Evolutionary conservation across 208 protist genomes (phyloP).

Genomic region (Crithidia thermophila): DNA sequence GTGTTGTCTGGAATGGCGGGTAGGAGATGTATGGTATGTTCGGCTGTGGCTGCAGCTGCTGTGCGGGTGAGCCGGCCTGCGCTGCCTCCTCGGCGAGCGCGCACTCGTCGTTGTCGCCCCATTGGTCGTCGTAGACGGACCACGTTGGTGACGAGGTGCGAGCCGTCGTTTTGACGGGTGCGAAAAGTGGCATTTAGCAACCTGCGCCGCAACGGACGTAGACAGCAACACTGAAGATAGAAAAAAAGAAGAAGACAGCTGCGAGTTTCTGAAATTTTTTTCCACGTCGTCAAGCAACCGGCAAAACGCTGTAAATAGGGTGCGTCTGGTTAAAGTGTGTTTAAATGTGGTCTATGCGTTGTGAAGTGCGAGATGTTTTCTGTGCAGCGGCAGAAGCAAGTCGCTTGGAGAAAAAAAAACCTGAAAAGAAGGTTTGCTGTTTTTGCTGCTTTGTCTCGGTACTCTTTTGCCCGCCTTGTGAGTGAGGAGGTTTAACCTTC

Average conservation of each 20-base stretch:
- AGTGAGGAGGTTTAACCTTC: too few relatives aligned
- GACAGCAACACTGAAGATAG: neutral
- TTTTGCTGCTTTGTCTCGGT: too few relatives aligned
- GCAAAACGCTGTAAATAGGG: too few relatives aligned
- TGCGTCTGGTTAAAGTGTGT: too few relatives aligned
- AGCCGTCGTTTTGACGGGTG: neutral
- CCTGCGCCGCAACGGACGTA: neutral
- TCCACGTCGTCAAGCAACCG: too few relatives aligned
- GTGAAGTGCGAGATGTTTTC: too few relatives aligned
- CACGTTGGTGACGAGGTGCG: slow-evolving; percentile 45
- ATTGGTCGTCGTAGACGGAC: slow-evolving; percentile 73
- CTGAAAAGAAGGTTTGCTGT: too few relatives aligned
- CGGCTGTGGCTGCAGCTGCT: neutral
- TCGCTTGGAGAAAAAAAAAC: too few relatives aligned
- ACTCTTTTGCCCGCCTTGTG: too few relatives aligned
- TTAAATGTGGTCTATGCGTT: too few relatives aligned
- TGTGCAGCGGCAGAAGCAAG: too few relatives aligned
- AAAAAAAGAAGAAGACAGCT: neutral
- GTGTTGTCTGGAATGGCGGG: slow-evolving; percentile 26
- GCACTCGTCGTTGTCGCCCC: neutral
- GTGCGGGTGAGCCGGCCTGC: neutral
- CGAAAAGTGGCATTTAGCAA: slow-evolving; percentile 13
- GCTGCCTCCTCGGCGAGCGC: neutral
- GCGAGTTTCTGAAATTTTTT: neutral
- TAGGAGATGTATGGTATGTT: slow-evolving; percentile 32